A percentile compares a stretch with the other conserved stretches of the same genome.
Conservation (phyloP, 768 basidiomycete species). For the Amanita subjunquillea region DNA sequence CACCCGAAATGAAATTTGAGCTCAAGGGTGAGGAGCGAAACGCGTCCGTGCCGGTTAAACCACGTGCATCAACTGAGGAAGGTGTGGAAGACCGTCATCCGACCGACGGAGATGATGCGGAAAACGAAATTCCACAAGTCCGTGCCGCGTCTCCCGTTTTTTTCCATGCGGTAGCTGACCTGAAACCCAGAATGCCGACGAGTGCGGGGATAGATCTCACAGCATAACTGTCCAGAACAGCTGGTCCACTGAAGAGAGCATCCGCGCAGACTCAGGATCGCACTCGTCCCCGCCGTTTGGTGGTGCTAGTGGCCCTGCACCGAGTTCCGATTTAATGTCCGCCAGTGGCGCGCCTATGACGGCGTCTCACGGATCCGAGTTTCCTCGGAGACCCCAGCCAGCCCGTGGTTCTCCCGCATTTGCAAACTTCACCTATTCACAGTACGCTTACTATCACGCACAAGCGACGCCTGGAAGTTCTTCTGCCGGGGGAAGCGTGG, state of each 20-base stretch:
- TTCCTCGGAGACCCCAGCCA: background rate
- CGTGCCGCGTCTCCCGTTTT: background rate
- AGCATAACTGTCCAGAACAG: background rate
- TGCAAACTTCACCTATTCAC: background rate
- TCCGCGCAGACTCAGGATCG: background rate
- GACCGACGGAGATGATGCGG: background rate
- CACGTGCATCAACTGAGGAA: background rate
- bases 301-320: background rate
- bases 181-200: background rate
- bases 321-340: background rate
- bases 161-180: background rate
- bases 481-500: background rate
- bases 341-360: no score
- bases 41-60: background rate
- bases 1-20: conserved; percentile 28
- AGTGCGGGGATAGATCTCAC: no score
- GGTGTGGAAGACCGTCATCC: background rate
- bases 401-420: background rate
- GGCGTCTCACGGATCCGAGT: no score
- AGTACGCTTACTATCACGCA: background rate
- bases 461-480: background rate
- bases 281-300: background rate
- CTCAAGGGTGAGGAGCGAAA: conserved; percentile 18
- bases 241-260: background rate
- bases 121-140: background rate